A percentile compares a stretch with the other conserved stretches of the same genome.
Evolutionary conservation across 306 rosid species (phyloP).

Genomic region (Medicago truncatula): DNA sequence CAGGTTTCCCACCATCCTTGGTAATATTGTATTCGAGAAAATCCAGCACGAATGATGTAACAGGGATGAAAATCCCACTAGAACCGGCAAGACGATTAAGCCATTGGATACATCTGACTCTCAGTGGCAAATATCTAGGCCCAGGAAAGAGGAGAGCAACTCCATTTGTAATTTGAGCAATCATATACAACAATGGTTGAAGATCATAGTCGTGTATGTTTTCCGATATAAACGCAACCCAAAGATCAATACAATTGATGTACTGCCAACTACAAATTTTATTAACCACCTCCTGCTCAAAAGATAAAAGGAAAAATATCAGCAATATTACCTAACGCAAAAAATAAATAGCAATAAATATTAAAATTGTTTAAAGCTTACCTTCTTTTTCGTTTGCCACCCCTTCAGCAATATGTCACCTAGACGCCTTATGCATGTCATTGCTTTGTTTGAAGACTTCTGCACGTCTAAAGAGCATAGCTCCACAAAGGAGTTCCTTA

Average conservation of each 20-base stretch:
- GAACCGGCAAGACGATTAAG: conserved; percentile 78
- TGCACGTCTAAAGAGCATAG: conserved; percentile 77
- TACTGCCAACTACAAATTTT: conserved; percentile 82
- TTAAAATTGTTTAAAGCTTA: conserved; percentile 38
- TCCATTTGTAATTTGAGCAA: conserved; percentile 81
- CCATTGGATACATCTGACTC: conserved; percentile 88
- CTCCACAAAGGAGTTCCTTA: conserved; percentile 82
- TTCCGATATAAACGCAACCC: conserved; percentile 71
- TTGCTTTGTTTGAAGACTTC: conserved; percentile 73
- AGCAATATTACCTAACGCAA: conserved; percentile 24
- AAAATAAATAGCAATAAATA: conserved; percentile 34
- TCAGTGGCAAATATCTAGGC: conserved; percentile 92
- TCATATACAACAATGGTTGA: conserved; percentile 64
- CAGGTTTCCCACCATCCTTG: conserved; percentile 69
- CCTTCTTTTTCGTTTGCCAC: conserved; percentile 71
- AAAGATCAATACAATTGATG: conserved; percentile 80
- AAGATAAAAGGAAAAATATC: conserved; percentile 43
- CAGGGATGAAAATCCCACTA: conserved; percentile 84
- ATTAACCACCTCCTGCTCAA: conserved; percentile 78
- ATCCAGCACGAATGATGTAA: conserved; percentile 79
- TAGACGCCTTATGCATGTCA: conserved; percentile 59
- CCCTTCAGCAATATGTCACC: conserved; percentile 77
- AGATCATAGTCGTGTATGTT: conserved; percentile 71
- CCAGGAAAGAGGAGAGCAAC: conserved; percentile 81
- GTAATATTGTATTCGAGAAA: conserved; percentile 69